Percentiles rank a stretch among this genome's conserved stretches.
phyloP scores from a whole-genome alignment of 2,329 filamentous ascomycete genomes.

The Colletotrichum liaoningense region DNA sequence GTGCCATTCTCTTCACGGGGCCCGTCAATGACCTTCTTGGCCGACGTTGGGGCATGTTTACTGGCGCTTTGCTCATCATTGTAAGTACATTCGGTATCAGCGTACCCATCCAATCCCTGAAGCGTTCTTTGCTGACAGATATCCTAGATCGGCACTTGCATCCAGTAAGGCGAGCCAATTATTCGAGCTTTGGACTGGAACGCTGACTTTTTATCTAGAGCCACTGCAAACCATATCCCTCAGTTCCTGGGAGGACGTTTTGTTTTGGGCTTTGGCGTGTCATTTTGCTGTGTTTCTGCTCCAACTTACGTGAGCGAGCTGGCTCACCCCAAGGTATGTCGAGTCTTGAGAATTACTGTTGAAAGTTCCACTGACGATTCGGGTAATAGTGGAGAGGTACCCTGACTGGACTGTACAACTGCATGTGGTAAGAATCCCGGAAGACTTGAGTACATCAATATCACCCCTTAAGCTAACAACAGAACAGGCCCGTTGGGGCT shows the following conservation, averaged over 20 bases:
- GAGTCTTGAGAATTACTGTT: accelerated
- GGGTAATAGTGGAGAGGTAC: conserved; percentile 58
- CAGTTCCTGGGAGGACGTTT: conserved; percentile 65
- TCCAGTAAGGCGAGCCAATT: neutral
- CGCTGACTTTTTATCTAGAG: conserved; percentile 38
- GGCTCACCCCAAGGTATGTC: conserved; percentile 56
- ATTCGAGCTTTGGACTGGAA: accelerated
- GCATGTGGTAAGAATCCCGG: conserved; percentile 52
- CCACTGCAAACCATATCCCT: conserved; percentile 51
- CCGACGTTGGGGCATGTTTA: conserved; percentile 54
- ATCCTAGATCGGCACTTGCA: neutral
- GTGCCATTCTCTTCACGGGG: conserved; percentile 43
- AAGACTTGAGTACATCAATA: too few species aligned
- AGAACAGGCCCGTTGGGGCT: conserved; percentile 50
- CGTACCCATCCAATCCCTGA: neutral
- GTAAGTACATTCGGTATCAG: conserved; percentile 40
- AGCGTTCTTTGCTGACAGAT: neutral
- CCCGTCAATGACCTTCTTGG: conserved; percentile 54
- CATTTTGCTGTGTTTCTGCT: conserved; percentile 60
- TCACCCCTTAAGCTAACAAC: neutral
- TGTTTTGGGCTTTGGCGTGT: conserved; percentile 63
- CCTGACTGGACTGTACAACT: conserved; percentile 64
- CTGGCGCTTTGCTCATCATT: conserved; percentile 52
- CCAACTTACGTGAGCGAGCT: conserved; percentile 65
- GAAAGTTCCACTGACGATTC: neutral